Conservation (phyloP, 108 stramenopile genomes). For the Fistulifera pelliculosa region DNA sequence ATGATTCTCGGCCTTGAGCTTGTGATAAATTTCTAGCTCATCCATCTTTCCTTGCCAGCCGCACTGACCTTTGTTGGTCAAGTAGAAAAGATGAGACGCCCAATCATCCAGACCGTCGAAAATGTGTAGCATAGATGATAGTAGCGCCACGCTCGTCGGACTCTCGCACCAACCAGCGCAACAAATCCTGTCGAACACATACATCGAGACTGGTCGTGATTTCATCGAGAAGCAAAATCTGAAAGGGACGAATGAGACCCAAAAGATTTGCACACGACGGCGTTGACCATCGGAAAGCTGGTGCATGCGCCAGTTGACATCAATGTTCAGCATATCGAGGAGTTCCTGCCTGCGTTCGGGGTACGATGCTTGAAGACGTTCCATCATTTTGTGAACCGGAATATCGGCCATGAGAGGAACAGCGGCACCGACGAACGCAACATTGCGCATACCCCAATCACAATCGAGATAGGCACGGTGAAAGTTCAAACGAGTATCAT, state of each 20-base stretch:
- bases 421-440: constrained; percentile 92
- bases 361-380: constrained; percentile 84
- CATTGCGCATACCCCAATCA: constrained; percentile 96
- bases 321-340: constrained; percentile 87
- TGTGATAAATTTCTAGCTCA: constrained; percentile 63
- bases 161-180: constrained; percentile 89
- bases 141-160: constrained; percentile 84
- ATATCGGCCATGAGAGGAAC: constrained; percentile 90
- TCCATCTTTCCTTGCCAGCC: constrained; percentile 80
- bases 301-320: constrained; percentile 97
- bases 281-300: constrained; percentile 86
- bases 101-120: constrained; percentile 75
- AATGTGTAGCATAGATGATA: constrained; percentile 97
- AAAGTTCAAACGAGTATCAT: constrained; percentile 89
- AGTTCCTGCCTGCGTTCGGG: constrained; percentile 95
- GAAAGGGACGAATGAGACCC: constrained; percentile 91
- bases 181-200: constrained; percentile 87
- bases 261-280: constrained; percentile 95
- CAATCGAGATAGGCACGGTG: constrained; percentile 90
- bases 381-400: constrained; percentile 93
- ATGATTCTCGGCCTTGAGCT: constrained; percentile 64
- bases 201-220: constrained; percentile 95
- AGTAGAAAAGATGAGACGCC: constrained; percentile 58
- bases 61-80: constrained; percentile 57
- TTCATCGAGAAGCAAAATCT: constrained; percentile 94